Evolutionary conservation across 768 basidiomycete genomes (phyloP).

Genomic region (Boletus speciosus): DNA sequence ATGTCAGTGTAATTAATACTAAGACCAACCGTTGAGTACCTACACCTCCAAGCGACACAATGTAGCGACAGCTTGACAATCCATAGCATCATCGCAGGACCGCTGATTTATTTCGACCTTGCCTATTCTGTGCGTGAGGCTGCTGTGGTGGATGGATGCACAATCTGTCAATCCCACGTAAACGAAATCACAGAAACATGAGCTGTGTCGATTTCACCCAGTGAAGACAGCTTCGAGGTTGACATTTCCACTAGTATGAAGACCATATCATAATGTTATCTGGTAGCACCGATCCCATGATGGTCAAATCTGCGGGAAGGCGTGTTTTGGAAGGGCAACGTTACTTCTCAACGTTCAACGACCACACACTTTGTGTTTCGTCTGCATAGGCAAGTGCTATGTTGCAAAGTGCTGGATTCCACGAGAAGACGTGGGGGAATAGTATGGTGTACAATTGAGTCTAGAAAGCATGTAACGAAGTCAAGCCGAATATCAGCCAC

Average conservation of each 20-base stretch:
- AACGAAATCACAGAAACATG: not conserved
- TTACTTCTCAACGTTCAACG: not conserved
- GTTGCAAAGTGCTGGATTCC: not conserved
- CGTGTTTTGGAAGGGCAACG: not conserved
- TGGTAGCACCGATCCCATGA: not conserved
- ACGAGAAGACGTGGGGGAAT: not conserved
- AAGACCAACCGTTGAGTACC: too few relatives aligned
- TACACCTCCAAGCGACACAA: too few relatives aligned
- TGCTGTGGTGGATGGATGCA: not conserved
- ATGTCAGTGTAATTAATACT: too few relatives aligned
- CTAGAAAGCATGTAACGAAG: slow-evolving; percentile 2
- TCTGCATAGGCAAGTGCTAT: not conserved
- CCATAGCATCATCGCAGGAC: too few relatives aligned
- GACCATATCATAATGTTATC: not conserved
- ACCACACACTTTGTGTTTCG: not conserved
- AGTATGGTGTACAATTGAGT: slow-evolving; percentile 4
- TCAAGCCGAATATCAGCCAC: not conserved
- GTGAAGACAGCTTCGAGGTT: not conserved
- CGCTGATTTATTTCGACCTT: too few relatives aligned
- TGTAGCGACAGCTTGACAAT: too few relatives aligned
- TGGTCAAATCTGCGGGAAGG: not conserved
- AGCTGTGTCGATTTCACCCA: not conserved
- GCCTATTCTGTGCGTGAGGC: not conserved
- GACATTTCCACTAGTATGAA: not conserved
- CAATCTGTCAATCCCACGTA: not conserved